phyloP scores from a whole-genome alignment of 2,329 filamentous ascomycete genomes.

The Gnomoniopsis smithogilvyi region DNA sequence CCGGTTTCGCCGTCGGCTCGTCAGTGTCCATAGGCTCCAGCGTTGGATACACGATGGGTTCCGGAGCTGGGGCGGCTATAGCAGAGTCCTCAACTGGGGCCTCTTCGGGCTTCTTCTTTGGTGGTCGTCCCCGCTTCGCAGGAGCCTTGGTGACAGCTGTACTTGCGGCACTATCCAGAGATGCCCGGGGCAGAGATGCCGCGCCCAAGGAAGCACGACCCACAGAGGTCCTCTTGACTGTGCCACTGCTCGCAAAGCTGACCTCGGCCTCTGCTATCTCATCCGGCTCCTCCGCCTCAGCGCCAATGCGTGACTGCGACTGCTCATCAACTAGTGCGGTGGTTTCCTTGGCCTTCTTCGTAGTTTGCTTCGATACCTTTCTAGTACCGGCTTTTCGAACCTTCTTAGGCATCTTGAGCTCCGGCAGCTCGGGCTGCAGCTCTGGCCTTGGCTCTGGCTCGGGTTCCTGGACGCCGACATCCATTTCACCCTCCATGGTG shows the following conservation, averaged over 20 bases:
- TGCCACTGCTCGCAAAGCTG: conserved; percentile 40
- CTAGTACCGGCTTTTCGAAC: conserved; percentile 49
- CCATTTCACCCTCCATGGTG: conserved; percentile 48
- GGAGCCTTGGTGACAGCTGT: conserved; percentile 6
- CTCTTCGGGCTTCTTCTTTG: conserved; percentile 18
- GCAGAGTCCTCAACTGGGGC: background rate
- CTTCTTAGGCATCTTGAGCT: conserved; percentile 50
- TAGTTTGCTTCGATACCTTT: conserved; percentile 48
- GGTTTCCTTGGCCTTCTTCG: conserved; percentile 40
- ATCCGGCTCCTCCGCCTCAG: conserved; percentile 25
- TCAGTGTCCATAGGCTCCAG: conserved; percentile 22
- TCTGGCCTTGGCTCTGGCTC: conserved; percentile 2
- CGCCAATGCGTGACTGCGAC: conserved; percentile 21
- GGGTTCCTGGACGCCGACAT: conserved; percentile 30
- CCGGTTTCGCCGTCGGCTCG: conserved; percentile 15
- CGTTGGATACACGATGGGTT: conserved; percentile 2
- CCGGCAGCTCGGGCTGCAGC: conserved; percentile 25
- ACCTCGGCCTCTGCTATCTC: conserved; percentile 32
- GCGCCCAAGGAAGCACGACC: conserved; percentile 2
- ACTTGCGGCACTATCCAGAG: conserved; percentile 2
- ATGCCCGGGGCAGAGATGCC: background rate
- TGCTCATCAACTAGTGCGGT: background rate
- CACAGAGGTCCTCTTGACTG: conserved; percentile 35
- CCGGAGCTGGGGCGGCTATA: background rate
- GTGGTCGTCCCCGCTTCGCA: conserved; percentile 15